These are phyloP conservation scores for Tuber calosporum DNA, from an alignment of 495 filamentous ascomycete species.

Conservation along the genomic window DNA sequence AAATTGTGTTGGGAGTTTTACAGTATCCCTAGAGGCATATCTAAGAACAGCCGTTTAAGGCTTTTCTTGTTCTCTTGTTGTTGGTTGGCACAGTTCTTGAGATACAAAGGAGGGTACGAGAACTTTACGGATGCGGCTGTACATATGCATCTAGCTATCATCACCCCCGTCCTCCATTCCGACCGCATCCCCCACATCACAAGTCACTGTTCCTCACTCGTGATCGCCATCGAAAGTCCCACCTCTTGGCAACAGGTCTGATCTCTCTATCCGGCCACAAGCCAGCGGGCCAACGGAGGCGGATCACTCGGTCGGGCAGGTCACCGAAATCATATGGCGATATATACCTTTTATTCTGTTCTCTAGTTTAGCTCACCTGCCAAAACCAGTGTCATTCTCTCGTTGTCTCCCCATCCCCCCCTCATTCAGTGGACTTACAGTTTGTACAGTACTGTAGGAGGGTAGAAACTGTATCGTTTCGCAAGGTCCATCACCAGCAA, in stretches of 20 bases:
- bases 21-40: too few species aligned
- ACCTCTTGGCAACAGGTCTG: background rate
- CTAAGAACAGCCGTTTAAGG: too few species aligned
- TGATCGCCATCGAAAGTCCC: background rate
- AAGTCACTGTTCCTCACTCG: background rate
- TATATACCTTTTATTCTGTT: background rate
- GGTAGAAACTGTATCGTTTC: background rate
- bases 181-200: background rate
- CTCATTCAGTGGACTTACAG: background rate
- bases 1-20: too few species aligned
- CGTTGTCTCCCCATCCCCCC: background rate
- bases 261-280: background rate
- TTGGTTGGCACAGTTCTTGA: too few species aligned
- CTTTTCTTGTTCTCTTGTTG: too few species aligned
- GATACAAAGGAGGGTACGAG: too few species aligned
- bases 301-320: background rate
- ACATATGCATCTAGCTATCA: background rate
- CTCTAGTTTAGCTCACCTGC: background rate
- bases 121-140: too few species aligned
- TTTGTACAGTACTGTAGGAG: background rate
- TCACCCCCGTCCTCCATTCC: background rate
- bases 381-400: background rate
- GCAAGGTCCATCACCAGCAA: background rate
- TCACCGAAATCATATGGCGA: background rate
- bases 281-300: background rate